Conservation (phyloP, 495 filamentous ascomycete species). For the Talaromyces ruber region DNA sequence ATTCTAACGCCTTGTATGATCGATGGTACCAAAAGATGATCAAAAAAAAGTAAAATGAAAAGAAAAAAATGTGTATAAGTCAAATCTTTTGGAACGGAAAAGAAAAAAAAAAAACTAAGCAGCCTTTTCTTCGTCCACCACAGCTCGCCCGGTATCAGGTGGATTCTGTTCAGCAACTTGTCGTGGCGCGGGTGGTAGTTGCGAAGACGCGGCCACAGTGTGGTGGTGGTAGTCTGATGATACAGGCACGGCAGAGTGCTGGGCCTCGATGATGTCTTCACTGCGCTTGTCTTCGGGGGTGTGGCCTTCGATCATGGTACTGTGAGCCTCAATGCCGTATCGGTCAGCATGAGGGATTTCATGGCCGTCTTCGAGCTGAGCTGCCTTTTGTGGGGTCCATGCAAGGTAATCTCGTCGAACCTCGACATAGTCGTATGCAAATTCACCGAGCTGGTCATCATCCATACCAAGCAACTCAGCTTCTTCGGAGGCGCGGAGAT, state of each 20-base stretch:
- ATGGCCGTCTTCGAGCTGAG: slow-evolving; percentile 52
- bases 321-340: slow-evolving; percentile 77
- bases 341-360: slow-evolving; percentile 59
- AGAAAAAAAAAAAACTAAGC: neutral
- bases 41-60: neutral
- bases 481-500: slow-evolving; percentile 87
- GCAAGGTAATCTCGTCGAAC: slow-evolving; percentile 95
- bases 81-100: neutral
- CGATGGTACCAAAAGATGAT: neutral
- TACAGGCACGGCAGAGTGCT: slow-evolving; percentile 8
- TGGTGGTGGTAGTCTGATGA: slow-evolving; percentile 1
- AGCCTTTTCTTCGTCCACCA: slow-evolving; percentile 2
- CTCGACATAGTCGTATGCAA: slow-evolving; percentile 99
- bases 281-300: slow-evolving; percentile 35
- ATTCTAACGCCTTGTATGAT: neutral
- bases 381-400: slow-evolving; percentile 80
- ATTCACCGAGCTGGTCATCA: slow-evolving; percentile 97
- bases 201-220: slow-evolving; percentile 1
- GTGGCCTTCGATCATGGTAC: slow-evolving; percentile 58
- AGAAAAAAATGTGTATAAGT: neutral
- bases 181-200: slow-evolving; percentile 20
- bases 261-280: slow-evolving; percentile 27
- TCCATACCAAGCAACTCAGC: slow-evolving; percentile 99
- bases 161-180: slow-evolving; percentile 26
- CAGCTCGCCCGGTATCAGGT: neutral